Conservation (phyloP, 73 alveolate species). For the Effrenium voratum region DNA sequence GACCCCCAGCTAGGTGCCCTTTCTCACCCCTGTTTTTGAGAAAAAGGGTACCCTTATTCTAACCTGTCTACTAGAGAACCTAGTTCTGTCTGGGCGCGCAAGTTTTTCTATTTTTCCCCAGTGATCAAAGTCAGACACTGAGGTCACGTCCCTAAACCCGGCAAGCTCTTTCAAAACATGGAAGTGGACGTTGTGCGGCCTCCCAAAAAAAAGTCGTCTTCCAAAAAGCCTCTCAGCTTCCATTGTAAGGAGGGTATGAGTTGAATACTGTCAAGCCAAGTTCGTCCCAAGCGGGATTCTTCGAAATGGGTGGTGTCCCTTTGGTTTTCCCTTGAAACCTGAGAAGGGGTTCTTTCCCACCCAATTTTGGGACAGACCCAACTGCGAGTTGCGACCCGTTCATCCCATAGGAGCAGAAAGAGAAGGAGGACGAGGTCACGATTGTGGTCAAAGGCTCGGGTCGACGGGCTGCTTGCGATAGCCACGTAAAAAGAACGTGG, state of each 20-base stretch:
- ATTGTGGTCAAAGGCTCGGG: slow-evolving; percentile 35
- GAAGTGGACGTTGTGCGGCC: too few relatives aligned
- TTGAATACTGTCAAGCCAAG: neutral
- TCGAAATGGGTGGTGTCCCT: neutral
- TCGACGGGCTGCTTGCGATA: neutral
- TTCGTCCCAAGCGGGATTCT: neutral
- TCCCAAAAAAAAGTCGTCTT: too few relatives aligned
- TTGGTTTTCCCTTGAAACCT: neutral
- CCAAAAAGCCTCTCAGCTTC: neutral
- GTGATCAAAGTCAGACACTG: too few relatives aligned
- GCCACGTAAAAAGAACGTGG: neutral
- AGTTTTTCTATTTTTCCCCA: too few relatives aligned
- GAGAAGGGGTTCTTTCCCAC: neutral
- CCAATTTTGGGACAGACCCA: neutral
- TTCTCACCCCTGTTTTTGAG: too few relatives aligned
- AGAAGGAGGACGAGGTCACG: slow-evolving; percentile 71
- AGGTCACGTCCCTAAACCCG: too few relatives aligned
- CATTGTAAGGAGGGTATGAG: neutral
- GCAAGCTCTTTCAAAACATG: too few relatives aligned
- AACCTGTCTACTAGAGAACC: too few relatives aligned
- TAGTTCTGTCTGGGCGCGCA: too few relatives aligned
- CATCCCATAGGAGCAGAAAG: slow-evolving; percentile 23
- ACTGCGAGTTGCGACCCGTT: neutral
- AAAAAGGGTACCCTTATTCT: too few relatives aligned
- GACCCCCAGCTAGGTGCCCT: too few relatives aligned